Evolutionary conservation across 2,329 filamentous ascomycete genomes (phyloP).

Genomic region (Pseudopithomyces chartarum): DNA sequence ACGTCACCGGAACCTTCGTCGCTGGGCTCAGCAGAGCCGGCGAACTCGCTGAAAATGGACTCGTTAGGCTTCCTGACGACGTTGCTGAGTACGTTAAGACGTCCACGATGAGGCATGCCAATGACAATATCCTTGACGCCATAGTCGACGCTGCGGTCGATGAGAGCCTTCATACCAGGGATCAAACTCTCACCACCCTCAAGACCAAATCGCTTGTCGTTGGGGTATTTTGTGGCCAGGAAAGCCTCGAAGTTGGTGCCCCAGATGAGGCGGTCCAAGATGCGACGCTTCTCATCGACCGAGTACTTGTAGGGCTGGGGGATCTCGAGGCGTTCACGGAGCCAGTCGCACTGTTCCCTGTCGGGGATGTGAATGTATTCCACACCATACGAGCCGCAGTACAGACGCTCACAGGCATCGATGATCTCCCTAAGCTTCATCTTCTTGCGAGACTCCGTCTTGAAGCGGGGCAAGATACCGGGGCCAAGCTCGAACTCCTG

Average conservation of each 20-base stretch:
- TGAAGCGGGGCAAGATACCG: conserved; percentile 93
- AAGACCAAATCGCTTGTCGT: conserved; percentile 98
- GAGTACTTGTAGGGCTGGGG: conserved; percentile 96
- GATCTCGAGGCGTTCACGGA: conserved; percentile 91
- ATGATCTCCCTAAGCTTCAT: conserved; percentile 98
- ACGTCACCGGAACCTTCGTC: conserved; percentile 98
- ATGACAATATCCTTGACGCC: conserved; percentile 99
- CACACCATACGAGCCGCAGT: conserved; percentile 95
- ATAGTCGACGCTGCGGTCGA: conserved; percentile 97
- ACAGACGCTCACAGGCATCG: conserved; percentile 88
- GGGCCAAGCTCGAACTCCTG: conserved; percentile 90
- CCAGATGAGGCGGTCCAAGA: conserved; percentile 97
- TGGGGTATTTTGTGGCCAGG: conserved; percentile 96
- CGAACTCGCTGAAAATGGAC: conserved; percentile 99
- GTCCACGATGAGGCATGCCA: conserved; percentile 98
- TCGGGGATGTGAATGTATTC: conserved; percentile 99
- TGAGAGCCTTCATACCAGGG: conserved; percentile 98
- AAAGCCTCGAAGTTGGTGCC: conserved; percentile 97
- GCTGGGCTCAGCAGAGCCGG: conserved; percentile 81
- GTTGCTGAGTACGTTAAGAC: conserved; percentile 96
- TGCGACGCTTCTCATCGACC: conserved; percentile 96
- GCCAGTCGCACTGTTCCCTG: conserved; percentile 97
- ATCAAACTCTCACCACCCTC: conserved; percentile 97
- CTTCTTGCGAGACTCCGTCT: conserved; percentile 84
- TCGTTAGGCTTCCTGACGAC: conserved; percentile 99